A percentile compares a stretch with the other conserved stretches of the same genome.
Evolutionary conservation across 148 eudicot genomes (phyloP).

Genomic region (Fagopyrum tataricum): DNA sequence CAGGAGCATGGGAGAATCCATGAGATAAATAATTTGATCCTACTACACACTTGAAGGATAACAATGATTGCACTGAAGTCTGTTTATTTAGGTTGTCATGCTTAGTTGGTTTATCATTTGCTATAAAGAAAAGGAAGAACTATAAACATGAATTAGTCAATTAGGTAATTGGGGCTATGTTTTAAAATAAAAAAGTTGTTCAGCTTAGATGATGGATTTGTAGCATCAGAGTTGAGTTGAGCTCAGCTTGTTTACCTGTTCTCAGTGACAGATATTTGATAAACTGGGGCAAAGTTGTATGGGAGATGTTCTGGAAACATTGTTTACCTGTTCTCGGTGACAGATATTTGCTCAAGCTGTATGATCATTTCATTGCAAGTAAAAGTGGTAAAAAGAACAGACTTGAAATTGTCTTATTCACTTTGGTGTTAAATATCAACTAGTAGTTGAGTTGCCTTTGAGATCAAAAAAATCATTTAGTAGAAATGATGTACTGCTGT

Average conservation of each 20-base stretch:
- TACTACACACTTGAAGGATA: not conserved
- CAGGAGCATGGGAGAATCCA: not conserved
- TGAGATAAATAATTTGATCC: not conserved
- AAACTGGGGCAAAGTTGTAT: constrained; percentile 89
- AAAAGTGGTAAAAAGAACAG: too few species aligned
- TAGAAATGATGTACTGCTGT: too few species aligned
- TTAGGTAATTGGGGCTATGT: not conserved
- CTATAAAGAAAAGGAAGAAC: not conserved
- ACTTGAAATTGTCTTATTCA: too few species aligned
- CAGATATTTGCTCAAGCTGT: too few species aligned
- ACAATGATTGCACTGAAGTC: not conserved
- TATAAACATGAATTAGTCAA: not conserved
- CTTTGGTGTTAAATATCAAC: too few species aligned
- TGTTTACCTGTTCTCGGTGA: too few species aligned
- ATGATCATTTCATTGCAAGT: too few species aligned
- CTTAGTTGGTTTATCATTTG: not conserved
- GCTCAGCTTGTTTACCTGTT: constrained; percentile 4
- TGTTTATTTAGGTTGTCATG: not conserved
- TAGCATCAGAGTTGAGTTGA: not conserved
- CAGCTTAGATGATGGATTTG: not conserved
- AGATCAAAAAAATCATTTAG: too few species aligned
- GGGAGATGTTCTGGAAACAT: constrained; percentile 85
- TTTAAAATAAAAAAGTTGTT: not conserved
- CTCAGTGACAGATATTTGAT: constrained; percentile 73
- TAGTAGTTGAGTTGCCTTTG: too few species aligned